Conservation (phyloP, 768 basidiomycete genomes). For the Vararia minispora region DNA sequence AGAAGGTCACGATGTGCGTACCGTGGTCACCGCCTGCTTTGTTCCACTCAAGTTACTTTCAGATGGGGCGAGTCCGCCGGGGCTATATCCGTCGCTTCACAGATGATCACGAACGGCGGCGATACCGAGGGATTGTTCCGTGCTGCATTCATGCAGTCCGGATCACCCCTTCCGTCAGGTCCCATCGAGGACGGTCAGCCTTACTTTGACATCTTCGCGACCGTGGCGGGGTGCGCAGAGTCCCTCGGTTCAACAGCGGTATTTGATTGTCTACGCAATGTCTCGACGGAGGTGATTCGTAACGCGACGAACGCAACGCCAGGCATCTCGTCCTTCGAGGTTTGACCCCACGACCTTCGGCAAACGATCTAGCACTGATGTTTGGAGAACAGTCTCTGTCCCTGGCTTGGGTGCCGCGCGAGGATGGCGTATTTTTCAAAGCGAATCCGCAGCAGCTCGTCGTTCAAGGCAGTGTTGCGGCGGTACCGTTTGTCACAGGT, state of each 20-base stretch:
- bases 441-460: constrained; percentile 6
- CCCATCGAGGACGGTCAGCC: constrained; percentile 7
- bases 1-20: constrained; percentile 16
- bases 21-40: background rate
- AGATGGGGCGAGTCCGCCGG: constrained; percentile 26
- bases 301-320: background rate
- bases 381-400: background rate
- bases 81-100: background rate
- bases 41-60: background rate
- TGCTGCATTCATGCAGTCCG: constrained; percentile 13
- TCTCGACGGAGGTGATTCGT: background rate
- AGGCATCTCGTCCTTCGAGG: background rate
- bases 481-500: constrained; percentile 9
- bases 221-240: background rate
- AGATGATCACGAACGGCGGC: constrained; percentile 2
- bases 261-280: constrained; percentile 10
- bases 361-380: too few species aligned
- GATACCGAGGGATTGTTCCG: constrained; percentile 1
- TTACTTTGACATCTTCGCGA: constrained; percentile 9
- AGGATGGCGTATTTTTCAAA: constrained; percentile 11
- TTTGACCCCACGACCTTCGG: too few species aligned
- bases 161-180: constrained; percentile 7
- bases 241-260: too few species aligned
- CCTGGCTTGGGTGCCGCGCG: constrained; percentile 8
- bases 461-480: constrained; percentile 4